A percentile compares a stretch with the other conserved stretches of the same genome.
Conservation (phyloP, 441 rosid genomes). For the Erodium chrysanthum region DNA sequence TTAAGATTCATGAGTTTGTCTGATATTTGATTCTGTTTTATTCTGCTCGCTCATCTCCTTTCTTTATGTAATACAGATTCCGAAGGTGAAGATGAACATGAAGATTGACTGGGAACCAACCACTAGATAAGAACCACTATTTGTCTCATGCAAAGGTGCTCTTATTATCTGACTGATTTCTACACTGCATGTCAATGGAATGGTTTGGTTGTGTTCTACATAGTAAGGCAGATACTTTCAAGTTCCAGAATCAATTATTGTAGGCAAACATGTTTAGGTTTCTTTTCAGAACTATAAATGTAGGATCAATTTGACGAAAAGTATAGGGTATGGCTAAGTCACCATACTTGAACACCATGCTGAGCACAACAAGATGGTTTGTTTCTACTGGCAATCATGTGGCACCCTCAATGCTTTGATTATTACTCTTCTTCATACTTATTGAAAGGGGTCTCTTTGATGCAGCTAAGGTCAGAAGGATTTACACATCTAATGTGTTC, state of each 20-base stretch:
- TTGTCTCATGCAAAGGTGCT: slow-evolving; percentile 15
- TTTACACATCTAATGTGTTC: not conserved
- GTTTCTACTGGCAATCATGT: not conserved
- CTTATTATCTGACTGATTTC: not conserved
- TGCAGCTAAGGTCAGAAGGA: not conserved
- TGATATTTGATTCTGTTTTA: slow-evolving; percentile 3
- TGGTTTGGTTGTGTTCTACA: not conserved
- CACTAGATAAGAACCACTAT: not conserved
- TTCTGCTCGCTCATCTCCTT: not conserved
- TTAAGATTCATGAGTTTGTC: not conserved
- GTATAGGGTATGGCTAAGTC: too few species aligned
- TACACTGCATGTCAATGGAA: not conserved
- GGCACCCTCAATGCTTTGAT: not conserved
- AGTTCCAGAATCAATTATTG: too few species aligned
- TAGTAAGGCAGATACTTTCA: too few species aligned
- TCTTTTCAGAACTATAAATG: too few species aligned
- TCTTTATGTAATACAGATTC: slow-evolving; percentile 32
- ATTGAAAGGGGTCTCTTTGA: not conserved
- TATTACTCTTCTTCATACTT: not conserved
- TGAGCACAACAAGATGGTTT: not conserved
- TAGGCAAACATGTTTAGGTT: too few species aligned
- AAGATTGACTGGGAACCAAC: slow-evolving; percentile 38
- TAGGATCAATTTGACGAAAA: too few species aligned
- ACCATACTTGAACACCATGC: too few species aligned
- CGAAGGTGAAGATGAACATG: slow-evolving; percentile 52